A percentile compares a stretch with the other conserved stretches of the same genome.
Evolutionary conservation across 257 asterid species (phyloP).

Genomic region (Knoxia roxburghii): DNA sequence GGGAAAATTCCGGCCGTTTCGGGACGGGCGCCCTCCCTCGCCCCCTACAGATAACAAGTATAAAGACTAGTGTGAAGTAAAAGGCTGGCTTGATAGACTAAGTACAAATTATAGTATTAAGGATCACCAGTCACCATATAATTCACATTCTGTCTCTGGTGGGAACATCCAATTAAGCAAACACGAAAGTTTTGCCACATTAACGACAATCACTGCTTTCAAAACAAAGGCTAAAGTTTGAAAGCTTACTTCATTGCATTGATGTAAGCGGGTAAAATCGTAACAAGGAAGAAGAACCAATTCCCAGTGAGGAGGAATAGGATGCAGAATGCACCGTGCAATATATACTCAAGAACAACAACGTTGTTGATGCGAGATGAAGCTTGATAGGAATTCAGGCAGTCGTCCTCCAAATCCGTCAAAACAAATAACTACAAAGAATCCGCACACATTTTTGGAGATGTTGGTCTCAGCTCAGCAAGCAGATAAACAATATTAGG

Average conservation of each 20-base stretch:
- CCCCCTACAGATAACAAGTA: too few relatives aligned
- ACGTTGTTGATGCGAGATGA: conserved; percentile 67
- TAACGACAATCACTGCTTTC: not conserved
- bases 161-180: not conserved
- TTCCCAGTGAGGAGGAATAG: conserved; percentile 72
- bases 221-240: not conserved
- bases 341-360: conserved; percentile 59
- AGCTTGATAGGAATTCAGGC: conserved; percentile 75
- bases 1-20: too few relatives aligned
- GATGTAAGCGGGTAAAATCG: conserved; percentile 55
- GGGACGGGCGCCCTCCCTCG: too few relatives aligned
- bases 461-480: not conserved
- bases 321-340: conserved; percentile 66
- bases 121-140: not conserved
- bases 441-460: conserved; percentile 15
- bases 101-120: not conserved
- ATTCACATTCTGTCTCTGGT: not conserved
- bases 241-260: conserved; percentile 61
- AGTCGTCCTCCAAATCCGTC: conserved; percentile 94
- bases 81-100: not conserved
- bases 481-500: not conserved
- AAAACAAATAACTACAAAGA: conserved; percentile 58
- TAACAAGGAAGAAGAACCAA: conserved; percentile 70
- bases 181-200: not conserved
- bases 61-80: too few relatives aligned